phyloP scores from a whole-genome alignment of 768 basidiomycete species.

The Mycena leptocephala region DNA sequence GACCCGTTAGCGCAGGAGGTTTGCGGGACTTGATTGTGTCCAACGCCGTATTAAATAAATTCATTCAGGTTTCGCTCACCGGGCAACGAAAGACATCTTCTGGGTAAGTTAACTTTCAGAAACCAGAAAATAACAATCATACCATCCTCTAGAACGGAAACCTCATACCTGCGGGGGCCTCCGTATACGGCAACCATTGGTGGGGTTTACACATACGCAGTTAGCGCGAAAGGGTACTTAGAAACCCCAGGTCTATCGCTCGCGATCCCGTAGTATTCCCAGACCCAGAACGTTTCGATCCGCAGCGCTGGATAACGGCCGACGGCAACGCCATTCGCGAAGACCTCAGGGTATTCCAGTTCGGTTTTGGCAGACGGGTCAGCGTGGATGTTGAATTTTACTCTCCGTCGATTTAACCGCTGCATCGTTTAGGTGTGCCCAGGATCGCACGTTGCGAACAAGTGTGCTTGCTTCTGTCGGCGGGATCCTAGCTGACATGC shows the following conservation, averaged over 20 bases:
- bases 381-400: conserved; percentile 35
- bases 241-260: conserved; percentile 62
- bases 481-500: neutral
- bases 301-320: conserved; percentile 69
- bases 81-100: conserved; percentile 74
- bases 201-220: no score
- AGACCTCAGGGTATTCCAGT: conserved; percentile 68
- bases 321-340: conserved; percentile 62
- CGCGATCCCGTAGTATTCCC: conserved; percentile 73
- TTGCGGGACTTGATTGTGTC: neutral
- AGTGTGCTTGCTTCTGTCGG: conserved; percentile 45
- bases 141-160: conserved; percentile 55
- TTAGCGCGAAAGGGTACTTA: neutral
- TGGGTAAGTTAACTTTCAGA: conserved; percentile 59
- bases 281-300: conserved; percentile 73
- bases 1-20: conserved; percentile 67
- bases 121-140: neutral
- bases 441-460: conserved; percentile 72
- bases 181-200: conserved; percentile 76
- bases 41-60: neutral
- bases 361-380: conserved; percentile 70
- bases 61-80: conserved; percentile 70
- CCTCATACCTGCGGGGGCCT: conserved; percentile 70
- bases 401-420: neutral
- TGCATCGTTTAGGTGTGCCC: conserved; percentile 67